Evolutionary conservation across 345 rosid species (phyloP), one percentile per base, ranked within the genome.

Genomic region (Eucalyptus curtisii): DNA sequence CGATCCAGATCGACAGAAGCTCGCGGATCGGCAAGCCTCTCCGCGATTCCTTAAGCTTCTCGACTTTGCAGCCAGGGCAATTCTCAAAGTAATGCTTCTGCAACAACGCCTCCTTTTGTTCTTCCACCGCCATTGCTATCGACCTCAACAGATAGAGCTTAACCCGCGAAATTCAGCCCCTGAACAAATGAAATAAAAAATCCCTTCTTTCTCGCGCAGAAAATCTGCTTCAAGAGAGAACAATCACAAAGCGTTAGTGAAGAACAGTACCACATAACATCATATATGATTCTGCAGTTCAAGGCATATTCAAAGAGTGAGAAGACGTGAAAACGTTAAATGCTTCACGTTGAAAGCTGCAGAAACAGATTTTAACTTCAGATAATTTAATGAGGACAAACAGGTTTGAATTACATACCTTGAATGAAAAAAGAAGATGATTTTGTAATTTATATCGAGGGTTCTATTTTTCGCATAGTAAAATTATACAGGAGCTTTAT

Each of bases 21-120:
- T 94, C 92, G 44, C 90, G 85, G 85, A 97, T 57, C 8, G 99
- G 99, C 44, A 96, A 55, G 25, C 98, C 97, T 8, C 89, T 91
- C 66, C 89, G 93, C 86, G 90, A 86, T 89, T 92, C 91, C 91
- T 96, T 96, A 85, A 64, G 88, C 85, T 90, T 94, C 47, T 97
- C 98, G 89, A 95, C 95, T 86, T 95, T 93, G 87, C 98, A 97
- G 20, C 99, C 99, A 1, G 99, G 93, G 66, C 99, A 98, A 88
- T 94, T 91, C 86, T 95, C 95, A 87, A 95, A 86, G 91, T 92
- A 94, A 42, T 90, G 49, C 48, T 86, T 89, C 88, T 93, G 92
- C 90, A 98, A 90, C 88, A 95, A 55, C 44, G 94, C 80, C 92
- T 91, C 94, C 55, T 37, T 79, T 15, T 57, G 89, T 87, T 90